Evolutionary conservation across 139 green algal species (phyloP), one percentile per base, ranked within the genome.

Genomic region (Raphidocelis subcapitata): DNA sequence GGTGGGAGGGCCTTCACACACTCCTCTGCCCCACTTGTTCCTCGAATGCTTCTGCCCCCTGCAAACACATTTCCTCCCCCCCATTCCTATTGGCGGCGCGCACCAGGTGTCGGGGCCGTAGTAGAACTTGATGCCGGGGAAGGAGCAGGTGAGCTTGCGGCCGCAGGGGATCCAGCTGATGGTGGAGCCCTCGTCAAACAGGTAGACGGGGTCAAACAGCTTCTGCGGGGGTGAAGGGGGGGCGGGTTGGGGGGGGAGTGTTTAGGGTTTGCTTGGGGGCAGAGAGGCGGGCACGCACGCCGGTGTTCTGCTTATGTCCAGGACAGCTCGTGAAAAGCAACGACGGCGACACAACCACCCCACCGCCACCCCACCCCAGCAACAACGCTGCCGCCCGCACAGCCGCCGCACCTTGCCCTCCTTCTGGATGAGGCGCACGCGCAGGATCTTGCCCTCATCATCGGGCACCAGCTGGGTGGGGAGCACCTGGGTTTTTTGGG

Each of bases 151-250:
- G 56, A 99, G 90, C 92, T 99, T 99, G 87, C 96, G 92, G 76
- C 96, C 96, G 87, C 96, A 99, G 49, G 96, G 96, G 79, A 99
- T 98, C 96, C 96, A 99, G 62, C 84, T 95, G 81, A 99, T 96
- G 84, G 95, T 99, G 76, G 91, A 97, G 75, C 96, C 96, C 88
- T 99, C 94, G 73, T 99, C 96, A 70, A 98, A 99, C 32, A 99
- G 90, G 92, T 97, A 98, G 29, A 85, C 75, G 54, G 94, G 92
- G 82, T 93, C 87, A 71, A 97, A 98, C 66, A 89, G 75, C 76
- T 94, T 82, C 31, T n/a, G n/a, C n/a, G n/a, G n/a, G n/a, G n/a
- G n/a, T n/a, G n/a, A n/a, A n/a, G n/a, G n/a, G n/a, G n/a, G n/a
- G n/a, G n/a, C n/a, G n/a, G n/a, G n/a, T n/a, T n/a, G n/a, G n/a